A percentile compares a stretch with the other conserved stretches of the same genome.
Evolutionary conservation across 257 asterid genomes (phyloP).

Genomic region (Penstemon newberryi): DNA sequence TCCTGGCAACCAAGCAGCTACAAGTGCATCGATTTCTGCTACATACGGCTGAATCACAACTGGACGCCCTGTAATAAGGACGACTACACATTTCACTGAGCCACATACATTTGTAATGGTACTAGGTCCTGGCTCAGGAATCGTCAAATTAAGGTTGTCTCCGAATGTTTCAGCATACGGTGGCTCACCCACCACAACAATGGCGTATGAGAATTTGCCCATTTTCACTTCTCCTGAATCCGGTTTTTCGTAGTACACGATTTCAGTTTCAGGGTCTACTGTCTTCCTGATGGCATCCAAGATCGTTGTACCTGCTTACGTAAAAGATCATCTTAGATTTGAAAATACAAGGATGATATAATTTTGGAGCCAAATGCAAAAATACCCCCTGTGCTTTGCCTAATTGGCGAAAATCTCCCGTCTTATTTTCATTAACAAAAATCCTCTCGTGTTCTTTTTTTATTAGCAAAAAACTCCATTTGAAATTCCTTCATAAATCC

Average conservation of each 20-base stretch:
- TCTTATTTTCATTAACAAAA: too few relatives aligned
- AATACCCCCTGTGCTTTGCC: too few relatives aligned
- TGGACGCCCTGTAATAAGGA: conserved; percentile 49
- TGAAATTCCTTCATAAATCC: too few relatives aligned
- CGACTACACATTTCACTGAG: conserved; percentile 38
- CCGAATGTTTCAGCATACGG: conserved; percentile 53
- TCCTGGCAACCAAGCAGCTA: conserved; percentile 65
- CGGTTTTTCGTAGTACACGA: conserved; percentile 40
- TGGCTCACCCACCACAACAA: conserved; percentile 52
- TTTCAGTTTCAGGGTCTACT: conserved; percentile 39
- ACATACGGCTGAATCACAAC: conserved; percentile 48
- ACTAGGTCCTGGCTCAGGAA: conserved; percentile 39
- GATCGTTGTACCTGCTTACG: conserved; percentile 44
- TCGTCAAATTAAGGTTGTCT: conserved; percentile 42
- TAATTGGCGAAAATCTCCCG: too few relatives aligned
- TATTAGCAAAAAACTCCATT: too few relatives aligned
- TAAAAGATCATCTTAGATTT: not conserved
- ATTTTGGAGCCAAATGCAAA: too few relatives aligned
- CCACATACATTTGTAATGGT: conserved; percentile 40
- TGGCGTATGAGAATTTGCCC: conserved; percentile 42
- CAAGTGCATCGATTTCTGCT: conserved; percentile 38
- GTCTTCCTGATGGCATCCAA: conserved; percentile 38
- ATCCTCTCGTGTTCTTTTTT: too few relatives aligned
- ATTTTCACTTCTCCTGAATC: conserved; percentile 28
- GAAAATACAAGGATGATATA: too few relatives aligned